These are phyloP conservation scores for Hypoxylon sp. DNA, from an alignment of 2,329 filamentous ascomycete species.

Conservation along the genomic window DNA sequence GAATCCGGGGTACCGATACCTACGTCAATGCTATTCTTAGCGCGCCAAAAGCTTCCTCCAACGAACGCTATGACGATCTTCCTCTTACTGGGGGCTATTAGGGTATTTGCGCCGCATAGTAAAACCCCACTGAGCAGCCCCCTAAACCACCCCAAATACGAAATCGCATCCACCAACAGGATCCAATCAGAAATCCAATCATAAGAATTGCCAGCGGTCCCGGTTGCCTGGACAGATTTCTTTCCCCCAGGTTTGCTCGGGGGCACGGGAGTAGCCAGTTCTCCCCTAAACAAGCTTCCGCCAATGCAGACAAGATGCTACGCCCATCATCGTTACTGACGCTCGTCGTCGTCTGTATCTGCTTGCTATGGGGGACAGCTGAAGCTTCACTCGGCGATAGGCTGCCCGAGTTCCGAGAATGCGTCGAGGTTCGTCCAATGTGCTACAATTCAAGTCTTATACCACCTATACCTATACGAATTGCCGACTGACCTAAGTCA, in stretches of 20 bases:
- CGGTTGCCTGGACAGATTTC: constrained; percentile 26
- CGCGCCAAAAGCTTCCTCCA: constrained; percentile 10
- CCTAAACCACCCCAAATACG: constrained; percentile 22
- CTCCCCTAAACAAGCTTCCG: constrained; percentile 21
- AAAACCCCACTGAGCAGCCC: constrained; percentile 24
- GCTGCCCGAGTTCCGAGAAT: constrained; percentile 88
- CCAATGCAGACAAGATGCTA: constrained; percentile 48
- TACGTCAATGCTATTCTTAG: constrained; percentile 39
- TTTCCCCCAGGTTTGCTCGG: constrained; percentile 13
- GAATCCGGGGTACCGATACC: constrained; percentile 40
- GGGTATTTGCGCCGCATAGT: constrained; percentile 7
- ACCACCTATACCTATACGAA: not conserved
- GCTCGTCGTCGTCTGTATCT: constrained; percentile 58
- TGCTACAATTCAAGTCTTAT: not conserved
- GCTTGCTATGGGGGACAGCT: constrained; percentile 59
- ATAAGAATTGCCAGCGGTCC: constrained; percentile 14
- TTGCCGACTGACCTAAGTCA: constrained; percentile 6
- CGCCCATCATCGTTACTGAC: constrained; percentile 42
- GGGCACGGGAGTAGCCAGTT: constrained; percentile 9
- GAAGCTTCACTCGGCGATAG: constrained; percentile 86
- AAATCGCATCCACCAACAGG: constrained; percentile 19
- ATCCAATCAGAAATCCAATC: constrained; percentile 28
- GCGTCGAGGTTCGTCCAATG: constrained; percentile 77
- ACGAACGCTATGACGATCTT: constrained; percentile 39
- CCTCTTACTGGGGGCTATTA: constrained; percentile 16